Evolutionary conservation across 1,284 basidiomycete species (phyloP), one percentile per base, ranked within the genome.

Genomic region (Boletus semigastroideus): DNA sequence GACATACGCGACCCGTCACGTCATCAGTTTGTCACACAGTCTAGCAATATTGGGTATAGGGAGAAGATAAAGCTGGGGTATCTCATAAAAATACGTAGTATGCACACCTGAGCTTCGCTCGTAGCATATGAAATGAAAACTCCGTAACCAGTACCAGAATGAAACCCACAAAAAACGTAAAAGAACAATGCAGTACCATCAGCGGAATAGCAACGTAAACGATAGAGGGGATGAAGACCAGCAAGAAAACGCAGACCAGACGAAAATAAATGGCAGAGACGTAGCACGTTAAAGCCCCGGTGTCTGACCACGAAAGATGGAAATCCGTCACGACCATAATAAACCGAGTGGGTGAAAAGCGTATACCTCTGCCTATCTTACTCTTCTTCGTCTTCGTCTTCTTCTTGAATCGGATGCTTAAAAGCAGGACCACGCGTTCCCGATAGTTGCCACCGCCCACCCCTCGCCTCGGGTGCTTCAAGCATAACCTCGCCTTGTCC

Each of bases 361-460:
- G 17, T 39, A 42, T 39, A 51, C 51, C 42, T 48, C 52, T 42
- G 42, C 34, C 46, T 41, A 38, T 11, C 19, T 63, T 77, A 76
- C 63, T 87, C 84, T 62, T 88, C 87, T 56, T 84, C 87, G 48
- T 82, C 81, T 56, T 83, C 87, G 56, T 90, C 87, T 61, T 89
- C 87, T 65, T 90, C 87, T 64, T 87, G 83, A 52, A 89, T 89
- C 17, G 83, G 68, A 56, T 82, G 77, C 50, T 74, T 76, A 58
- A 87, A 86, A 11, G 85, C 81, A 46, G 79, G 81, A 1, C 83
- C 86, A 19, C 87, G 77, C 25, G 70, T 74, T 48, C 74, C 67
- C 31, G 88, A 88, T 16, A 90, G 71, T 62, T 88, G 84, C 53
- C 86, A 78, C 52, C 86, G 76, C 38, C 83, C 78, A 16, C 66